These are phyloP conservation scores for Trametes polyzona DNA, from an alignment of 1,284 basidiomycete species.

Conservation along the genomic window DNA sequence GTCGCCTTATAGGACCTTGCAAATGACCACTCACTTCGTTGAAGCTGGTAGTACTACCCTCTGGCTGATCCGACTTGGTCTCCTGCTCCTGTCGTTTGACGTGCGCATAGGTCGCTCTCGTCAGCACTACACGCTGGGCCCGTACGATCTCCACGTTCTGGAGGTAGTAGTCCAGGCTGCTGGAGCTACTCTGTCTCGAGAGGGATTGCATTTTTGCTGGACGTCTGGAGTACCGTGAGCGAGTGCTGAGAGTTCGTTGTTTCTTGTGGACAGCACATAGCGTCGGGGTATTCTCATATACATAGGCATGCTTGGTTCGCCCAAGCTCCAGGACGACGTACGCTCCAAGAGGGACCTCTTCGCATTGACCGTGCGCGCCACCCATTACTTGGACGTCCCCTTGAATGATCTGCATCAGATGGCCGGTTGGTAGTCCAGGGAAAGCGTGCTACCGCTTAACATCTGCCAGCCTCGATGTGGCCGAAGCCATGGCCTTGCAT, in stretches of 20 bases:
- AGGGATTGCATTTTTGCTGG: not conserved
- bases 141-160: not conserved
- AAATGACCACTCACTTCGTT: not conserved
- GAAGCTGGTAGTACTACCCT: not conserved
- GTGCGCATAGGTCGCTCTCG: slow-evolving; percentile 2
- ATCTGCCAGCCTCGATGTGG: no score
- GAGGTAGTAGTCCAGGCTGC: slow-evolving; percentile 1
- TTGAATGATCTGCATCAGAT: not conserved
- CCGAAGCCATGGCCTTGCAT: not conserved
- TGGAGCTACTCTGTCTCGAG: not conserved
- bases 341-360: not conserved
- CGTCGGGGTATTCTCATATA: not conserved
- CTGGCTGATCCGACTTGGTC: no score
- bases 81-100: not conserved
- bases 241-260: not conserved
- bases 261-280: no score
- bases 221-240: not conserved
- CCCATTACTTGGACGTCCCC: not conserved
- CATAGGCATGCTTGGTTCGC: not conserved
- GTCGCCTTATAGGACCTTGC: not conserved
- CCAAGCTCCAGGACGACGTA: not conserved
- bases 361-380: not conserved
- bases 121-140: not conserved
- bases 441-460: no score
- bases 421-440: no score